Conservation (phyloP, 225 moss, liverwort and hornwort genomes). For the Thuidium tamariscinum region DNA sequence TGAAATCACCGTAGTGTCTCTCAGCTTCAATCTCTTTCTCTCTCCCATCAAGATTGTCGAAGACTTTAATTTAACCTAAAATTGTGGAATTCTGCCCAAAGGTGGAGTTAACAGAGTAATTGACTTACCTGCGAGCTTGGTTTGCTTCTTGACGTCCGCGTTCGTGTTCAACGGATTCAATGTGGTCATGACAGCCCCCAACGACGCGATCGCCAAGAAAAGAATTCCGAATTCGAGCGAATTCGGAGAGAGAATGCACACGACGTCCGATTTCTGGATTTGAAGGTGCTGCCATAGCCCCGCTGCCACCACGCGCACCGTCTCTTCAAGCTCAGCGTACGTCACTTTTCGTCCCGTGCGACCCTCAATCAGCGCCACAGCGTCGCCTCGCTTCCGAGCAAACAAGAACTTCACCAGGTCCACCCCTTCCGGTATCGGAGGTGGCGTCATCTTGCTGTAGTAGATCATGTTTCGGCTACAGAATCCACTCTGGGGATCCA, state of each 20-base stretch:
- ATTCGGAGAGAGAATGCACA: slow-evolving; percentile 27
- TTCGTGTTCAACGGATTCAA: slow-evolving; percentile 30
- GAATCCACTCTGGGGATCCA: slow-evolving; percentile 18
- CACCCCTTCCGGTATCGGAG: not conserved
- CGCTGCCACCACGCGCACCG: slow-evolving; percentile 14
- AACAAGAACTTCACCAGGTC: slow-evolving; percentile 12
- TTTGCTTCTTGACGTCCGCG: slow-evolving; percentile 28
- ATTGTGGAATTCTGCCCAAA: not conserved
- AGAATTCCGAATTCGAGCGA: slow-evolving; percentile 18
- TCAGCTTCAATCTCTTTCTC: not conserved
- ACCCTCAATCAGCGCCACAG: slow-evolving; percentile 17
- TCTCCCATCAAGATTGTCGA: not conserved
- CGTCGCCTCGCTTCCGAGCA: not conserved
- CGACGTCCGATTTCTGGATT: slow-evolving; percentile 18
- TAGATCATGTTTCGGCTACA: slow-evolving; percentile 10
- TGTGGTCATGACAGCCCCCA: slow-evolving; percentile 26
- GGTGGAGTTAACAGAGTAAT: not conserved
- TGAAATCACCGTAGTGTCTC: not conserved
- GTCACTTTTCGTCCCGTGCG: slow-evolving; percentile 2
- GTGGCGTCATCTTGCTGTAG: slow-evolving; percentile 5
- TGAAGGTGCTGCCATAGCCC: slow-evolving; percentile 30
- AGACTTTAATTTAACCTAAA: not conserved
- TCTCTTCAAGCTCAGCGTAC: slow-evolving; percentile 5
- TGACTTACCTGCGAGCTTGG: slow-evolving; percentile 3
- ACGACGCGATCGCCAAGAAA: slow-evolving; percentile 22